phyloP scores from a whole-genome alignment of 306 rosid genomes.

The Alnus glutinosa region DNA sequence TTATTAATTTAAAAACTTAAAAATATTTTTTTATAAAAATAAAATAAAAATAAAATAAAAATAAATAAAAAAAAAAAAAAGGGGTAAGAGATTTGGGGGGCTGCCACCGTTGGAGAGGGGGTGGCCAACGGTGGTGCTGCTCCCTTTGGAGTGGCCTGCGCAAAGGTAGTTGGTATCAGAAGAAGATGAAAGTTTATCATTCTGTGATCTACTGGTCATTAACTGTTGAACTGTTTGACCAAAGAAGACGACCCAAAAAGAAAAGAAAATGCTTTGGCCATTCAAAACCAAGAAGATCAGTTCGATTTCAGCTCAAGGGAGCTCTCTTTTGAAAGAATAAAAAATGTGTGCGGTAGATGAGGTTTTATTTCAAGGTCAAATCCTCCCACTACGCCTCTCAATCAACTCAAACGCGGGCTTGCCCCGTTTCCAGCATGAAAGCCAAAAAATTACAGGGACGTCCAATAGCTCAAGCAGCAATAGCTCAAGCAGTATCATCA shows the following conservation, averaged over 20 bases:
- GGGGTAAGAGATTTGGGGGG: no score
- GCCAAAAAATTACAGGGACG: slow-evolving; percentile 9
- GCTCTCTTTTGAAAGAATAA: slow-evolving; percentile 29
- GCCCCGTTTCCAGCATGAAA: not conserved
- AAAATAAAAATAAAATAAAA: no score
- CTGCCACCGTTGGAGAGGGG: no score
- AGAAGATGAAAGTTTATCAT: slow-evolving; percentile 67
- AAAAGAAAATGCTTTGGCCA: slow-evolving; percentile 12
- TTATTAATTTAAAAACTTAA: no score
- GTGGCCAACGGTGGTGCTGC: no score
- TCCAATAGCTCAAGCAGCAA: no score
- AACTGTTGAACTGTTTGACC: not conserved
- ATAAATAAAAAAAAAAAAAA: no score
- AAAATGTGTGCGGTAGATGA: slow-evolving; percentile 85
- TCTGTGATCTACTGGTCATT: slow-evolving; percentile 64
- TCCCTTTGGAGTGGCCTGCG: no score
- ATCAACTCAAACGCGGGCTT: slow-evolving; percentile 49
- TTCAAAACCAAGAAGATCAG: slow-evolving; percentile 45
- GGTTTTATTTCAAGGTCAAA: slow-evolving; percentile 72
- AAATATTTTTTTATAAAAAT: no score
- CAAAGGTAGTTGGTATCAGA: slow-evolving; percentile 11
- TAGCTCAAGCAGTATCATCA: no score
- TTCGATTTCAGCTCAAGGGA: slow-evolving; percentile 57
- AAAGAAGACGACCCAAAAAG: slow-evolving; percentile 23
- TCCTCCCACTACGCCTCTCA: slow-evolving; percentile 64